Evolutionary conservation across 1,284 basidiomycete genomes (phyloP).

Genomic region (Ceraceosorus bombacis): DNA sequence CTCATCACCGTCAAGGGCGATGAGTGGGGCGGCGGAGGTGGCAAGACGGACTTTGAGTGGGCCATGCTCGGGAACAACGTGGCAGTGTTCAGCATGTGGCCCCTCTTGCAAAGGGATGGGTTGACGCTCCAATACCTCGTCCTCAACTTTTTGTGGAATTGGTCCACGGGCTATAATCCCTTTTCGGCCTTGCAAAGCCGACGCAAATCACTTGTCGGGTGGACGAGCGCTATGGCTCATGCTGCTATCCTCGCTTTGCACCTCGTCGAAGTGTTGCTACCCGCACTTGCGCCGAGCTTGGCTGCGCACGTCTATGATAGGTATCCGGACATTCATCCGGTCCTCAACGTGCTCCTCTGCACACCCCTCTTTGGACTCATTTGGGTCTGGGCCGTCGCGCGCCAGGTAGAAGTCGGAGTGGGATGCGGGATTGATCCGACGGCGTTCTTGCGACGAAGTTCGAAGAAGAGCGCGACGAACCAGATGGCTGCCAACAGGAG

Average conservation of each 20-base stretch:
- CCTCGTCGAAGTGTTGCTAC: conserved; percentile 58
- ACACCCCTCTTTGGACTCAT: conserved; percentile 66
- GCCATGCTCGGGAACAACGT: conserved; percentile 73
- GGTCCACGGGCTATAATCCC: conserved; percentile 62
- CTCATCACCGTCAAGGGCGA: conserved; percentile 59
- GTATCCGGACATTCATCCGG: conserved; percentile 76
- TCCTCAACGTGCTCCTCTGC: conserved; percentile 74
- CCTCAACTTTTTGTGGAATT: conserved; percentile 68
- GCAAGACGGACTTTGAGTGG: conserved; percentile 65
- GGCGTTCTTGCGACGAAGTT: background rate
- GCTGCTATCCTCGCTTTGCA: conserved; percentile 58
- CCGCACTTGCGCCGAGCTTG: conserved; percentile 17
- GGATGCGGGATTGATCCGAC: conserved; percentile 28
- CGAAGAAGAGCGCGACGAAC: background rate
- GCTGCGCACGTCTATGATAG: conserved; percentile 51
- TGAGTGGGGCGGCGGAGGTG: conserved; percentile 38
- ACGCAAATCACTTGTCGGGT: conserved; percentile 9
- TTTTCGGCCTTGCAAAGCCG: conserved; percentile 14
- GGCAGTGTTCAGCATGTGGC: conserved; percentile 90
- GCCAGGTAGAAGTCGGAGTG: conserved; percentile 44
- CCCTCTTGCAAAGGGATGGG: conserved; percentile 71
- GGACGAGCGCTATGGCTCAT: conserved; percentile 46
- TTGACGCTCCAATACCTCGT: conserved; percentile 67
- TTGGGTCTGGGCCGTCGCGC: conserved; percentile 49
- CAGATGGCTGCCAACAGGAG: no score